Percentiles rank a stretch among this genome's conserved stretches.
These are phyloP conservation scores for Dunaliella primolecta DNA, from an alignment of 139 green algal genomes.

Conservation along the genomic window DNA sequence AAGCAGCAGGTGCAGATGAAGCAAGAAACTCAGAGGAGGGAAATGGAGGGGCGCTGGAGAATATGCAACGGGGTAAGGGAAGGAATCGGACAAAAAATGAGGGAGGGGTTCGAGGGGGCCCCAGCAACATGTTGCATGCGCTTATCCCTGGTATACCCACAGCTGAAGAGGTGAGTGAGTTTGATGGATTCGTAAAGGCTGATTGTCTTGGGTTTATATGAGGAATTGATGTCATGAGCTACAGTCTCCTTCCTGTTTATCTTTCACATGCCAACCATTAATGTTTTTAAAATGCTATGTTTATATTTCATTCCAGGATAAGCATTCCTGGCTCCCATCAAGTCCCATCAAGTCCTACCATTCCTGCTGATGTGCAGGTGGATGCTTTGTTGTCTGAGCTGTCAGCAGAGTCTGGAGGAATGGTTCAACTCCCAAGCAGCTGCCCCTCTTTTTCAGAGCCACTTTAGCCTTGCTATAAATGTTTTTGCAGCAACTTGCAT, in stretches of 20 bases:
- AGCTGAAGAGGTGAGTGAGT: too few relatives aligned
- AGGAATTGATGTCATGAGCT: neutral
- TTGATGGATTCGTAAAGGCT: too few relatives aligned
- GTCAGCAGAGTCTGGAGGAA: neutral
- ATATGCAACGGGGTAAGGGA: too few relatives aligned
- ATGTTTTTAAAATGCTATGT: neutral
- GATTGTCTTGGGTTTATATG: too few relatives aligned
- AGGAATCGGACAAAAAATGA: too few relatives aligned
- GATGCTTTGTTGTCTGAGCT: neutral
- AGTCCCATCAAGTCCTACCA: neutral
- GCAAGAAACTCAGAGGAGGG: too few relatives aligned
- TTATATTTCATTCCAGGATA: neutral
- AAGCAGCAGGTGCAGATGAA: too few relatives aligned
- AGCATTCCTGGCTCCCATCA: neutral
- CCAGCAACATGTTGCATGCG: too few relatives aligned
- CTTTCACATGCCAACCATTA: neutral
- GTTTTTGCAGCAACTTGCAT: too few relatives aligned
- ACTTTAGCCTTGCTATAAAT: neutral
- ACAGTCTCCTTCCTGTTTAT: neutral
- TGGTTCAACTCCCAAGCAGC: neutral
- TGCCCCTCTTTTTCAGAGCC: neutral
- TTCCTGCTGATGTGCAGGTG: neutral
- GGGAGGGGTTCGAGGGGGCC: too few relatives aligned
- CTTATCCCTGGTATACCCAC: too few relatives aligned
- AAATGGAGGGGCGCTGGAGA: too few relatives aligned